A percentile compares a stretch with the other conserved stretches of the same genome.
Conservation (phyloP, 1,139 yeast genomes). For the Suhomyces yuchorum region DNA sequence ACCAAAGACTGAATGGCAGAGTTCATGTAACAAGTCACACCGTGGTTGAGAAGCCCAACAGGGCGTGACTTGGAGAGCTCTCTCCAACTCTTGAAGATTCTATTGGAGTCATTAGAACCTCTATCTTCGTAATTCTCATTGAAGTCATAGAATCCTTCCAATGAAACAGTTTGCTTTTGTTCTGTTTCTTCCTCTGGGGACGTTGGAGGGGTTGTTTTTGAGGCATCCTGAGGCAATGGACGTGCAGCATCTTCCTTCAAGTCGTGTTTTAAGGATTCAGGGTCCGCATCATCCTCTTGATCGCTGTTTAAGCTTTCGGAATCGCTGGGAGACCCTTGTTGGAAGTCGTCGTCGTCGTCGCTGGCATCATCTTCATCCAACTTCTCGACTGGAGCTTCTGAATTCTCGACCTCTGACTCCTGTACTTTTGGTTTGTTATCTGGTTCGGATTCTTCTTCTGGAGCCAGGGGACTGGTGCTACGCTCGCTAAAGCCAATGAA, state of each 20-base stretch:
- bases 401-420: neutral
- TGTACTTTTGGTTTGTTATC: conserved; percentile 3
- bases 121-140: conserved; percentile 55
- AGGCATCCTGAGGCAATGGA: conserved; percentile 3
- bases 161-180: conserved; percentile 11
- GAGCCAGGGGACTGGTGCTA: conserved; percentile 9
- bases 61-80: conserved; percentile 51
- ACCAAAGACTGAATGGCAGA: conserved; percentile 89
- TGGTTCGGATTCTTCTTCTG: conserved; percentile 6
- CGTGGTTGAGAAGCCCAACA: conserved; percentile 82
- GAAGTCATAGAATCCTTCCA: conserved; percentile 47
- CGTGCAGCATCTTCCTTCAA: conserved; percentile 11
- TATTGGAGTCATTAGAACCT: conserved; percentile 58
- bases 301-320: conserved; percentile 11
- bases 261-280: conserved; percentile 36
- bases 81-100: conserved; percentile 67
- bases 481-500: conserved; percentile 19
- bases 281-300: conserved; percentile 29
- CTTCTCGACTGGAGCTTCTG: conserved; percentile 13
- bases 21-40: conserved; percentile 96
- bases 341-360: conserved; percentile 26
- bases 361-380: conserved; percentile 22
- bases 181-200: conserved; percentile 41
- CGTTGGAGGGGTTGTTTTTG: conserved; percentile 41
- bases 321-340: conserved; percentile 6